Evolutionary conservation across 345 rosid genomes (phyloP).

Genomic region (Salix udensis): DNA sequence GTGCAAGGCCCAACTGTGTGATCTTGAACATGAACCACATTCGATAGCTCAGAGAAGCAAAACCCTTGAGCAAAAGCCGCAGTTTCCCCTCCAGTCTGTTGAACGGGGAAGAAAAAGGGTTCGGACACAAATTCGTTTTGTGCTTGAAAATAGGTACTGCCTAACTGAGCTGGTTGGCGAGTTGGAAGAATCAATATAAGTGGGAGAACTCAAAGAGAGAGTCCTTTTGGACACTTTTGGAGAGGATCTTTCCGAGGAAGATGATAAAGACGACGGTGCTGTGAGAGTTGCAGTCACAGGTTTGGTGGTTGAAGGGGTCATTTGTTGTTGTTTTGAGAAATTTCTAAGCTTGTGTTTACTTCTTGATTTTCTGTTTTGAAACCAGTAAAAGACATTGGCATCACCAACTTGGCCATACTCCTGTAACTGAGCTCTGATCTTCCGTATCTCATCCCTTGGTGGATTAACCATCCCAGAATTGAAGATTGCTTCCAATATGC

Average conservation of each 20-base stretch:
- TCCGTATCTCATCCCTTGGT: constrained; percentile 91
- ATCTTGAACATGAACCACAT: constrained; percentile 29
- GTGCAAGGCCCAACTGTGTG: constrained; percentile 48
- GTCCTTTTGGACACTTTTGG: constrained; percentile 29
- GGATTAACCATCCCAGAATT: constrained; percentile 99
- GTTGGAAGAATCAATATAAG: constrained; percentile 19
- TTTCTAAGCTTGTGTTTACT: constrained; percentile 89
- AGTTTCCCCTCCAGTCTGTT: constrained; percentile 20
- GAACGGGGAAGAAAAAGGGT: constrained; percentile 48
- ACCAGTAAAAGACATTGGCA: constrained; percentile 97
- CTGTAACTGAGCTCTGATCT: constrained; percentile 83
- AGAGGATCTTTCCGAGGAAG: constrained; percentile 64
- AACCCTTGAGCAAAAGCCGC: constrained; percentile 34
- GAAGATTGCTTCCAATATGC: constrained; percentile 88
- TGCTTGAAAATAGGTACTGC: constrained; percentile 43
- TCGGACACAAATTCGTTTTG: constrained; percentile 44
- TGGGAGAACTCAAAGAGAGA: constrained; percentile 36
- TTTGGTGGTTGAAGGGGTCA: constrained; percentile 15
- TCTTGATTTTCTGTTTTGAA: constrained; percentile 95
- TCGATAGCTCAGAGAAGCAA: constrained; percentile 40
- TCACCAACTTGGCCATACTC: constrained; percentile 98
- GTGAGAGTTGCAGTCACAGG: constrained; percentile 12
- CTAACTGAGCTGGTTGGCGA: constrained; percentile 41
- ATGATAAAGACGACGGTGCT: constrained; percentile 50
- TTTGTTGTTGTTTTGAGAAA: constrained; percentile 50